These are phyloP conservation scores for Maudiozyma pseudohumilis DNA, from an alignment of 805 yeast species.

Conservation along the genomic window DNA sequence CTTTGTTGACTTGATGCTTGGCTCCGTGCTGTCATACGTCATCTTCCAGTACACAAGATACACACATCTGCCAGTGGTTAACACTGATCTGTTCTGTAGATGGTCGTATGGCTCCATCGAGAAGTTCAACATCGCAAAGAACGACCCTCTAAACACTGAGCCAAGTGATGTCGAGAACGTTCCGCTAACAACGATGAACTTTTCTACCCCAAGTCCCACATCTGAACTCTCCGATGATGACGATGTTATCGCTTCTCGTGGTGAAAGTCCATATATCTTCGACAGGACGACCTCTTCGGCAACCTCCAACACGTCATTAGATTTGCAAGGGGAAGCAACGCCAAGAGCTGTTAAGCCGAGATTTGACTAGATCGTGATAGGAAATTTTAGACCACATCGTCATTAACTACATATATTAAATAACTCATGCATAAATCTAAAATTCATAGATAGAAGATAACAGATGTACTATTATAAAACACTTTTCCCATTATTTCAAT, in stretches of 20 bases:
- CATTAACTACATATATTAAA: too few relatives aligned
- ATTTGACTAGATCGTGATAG: slow-evolving; percentile 1
- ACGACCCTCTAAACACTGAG: slow-evolving; percentile 30
- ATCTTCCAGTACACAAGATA: slow-evolving; percentile 64
- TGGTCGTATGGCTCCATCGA: slow-evolving; percentile 50
- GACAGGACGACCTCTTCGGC: slow-evolving; percentile 27
- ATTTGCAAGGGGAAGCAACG: slow-evolving; percentile 4
- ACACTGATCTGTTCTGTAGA: slow-evolving; percentile 47
- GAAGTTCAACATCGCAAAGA: slow-evolving; percentile 24
- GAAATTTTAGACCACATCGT: too few relatives aligned
- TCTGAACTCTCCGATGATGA: slow-evolving; percentile 1
- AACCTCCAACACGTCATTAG: slow-evolving; percentile 30
- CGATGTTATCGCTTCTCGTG: slow-evolving; percentile 7
- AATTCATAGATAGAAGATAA: too few relatives aligned
- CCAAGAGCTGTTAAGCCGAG: slow-evolving; percentile 4
- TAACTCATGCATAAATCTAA: too few relatives aligned
- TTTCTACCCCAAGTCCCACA: slow-evolving; percentile 15
- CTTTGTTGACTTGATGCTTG: slow-evolving; percentile 88
- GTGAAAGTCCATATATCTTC: slow-evolving; percentile 25
- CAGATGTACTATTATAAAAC: too few relatives aligned
- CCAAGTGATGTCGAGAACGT: slow-evolving; percentile 28
- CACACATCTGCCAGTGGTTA: slow-evolving; percentile 53
- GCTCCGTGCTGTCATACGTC: slow-evolving; percentile 68
- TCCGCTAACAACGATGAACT: slow-evolving; percentile 15
- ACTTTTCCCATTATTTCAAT: too few relatives aligned